Evolutionary conservation across 345 rosid genomes (phyloP), one percentile per base, ranked within the genome.

Genomic region (Eucalyptus tenuipes): DNA sequence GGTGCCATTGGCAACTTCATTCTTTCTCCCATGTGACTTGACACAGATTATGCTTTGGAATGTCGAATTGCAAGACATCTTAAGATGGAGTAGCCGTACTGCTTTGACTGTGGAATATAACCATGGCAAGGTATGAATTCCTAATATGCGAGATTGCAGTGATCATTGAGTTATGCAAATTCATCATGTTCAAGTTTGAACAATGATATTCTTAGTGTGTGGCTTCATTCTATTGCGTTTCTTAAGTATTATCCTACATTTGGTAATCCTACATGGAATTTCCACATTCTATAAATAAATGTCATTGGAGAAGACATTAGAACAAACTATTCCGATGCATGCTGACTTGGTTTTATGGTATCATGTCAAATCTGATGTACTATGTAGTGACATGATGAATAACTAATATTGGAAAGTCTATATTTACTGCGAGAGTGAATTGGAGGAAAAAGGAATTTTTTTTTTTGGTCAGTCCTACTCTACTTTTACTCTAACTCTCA

Each of bases 371-470:
- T 50, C 2, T 7, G 22, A 50, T 50, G 55, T 42, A 5, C 44
- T 42, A 42, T 42, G 44, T 42, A 42, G 44, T 42, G 44, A 42
- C 44, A 42, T 42, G 44, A 42, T 5, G 44, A 42, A 42, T 42
- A 42, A 42, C 44, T 50, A 17, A 3, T 50, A 16, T 0, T 17
- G 4, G 0, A 50, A 7, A 50, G 55, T 50, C 22, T 3, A 17
- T 0, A 1, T 50, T 50, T 50, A 16, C 53, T 50, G 22, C 8
- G 8, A 50, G 2, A 17, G 55, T 50, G 22, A 50, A 50, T 50
- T 1, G 55, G 55, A 50, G 55, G 22, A 50, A 17, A 50, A 50
- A 17, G 0, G 55, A 50, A 50, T 37, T 37, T 37, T 37, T 37
- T 37, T 37, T 37, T 37, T 37, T 3, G 40, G 40, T 37, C 40